A percentile compares a stretch with the other conserved stretches of the same genome.
Evolutionary conservation across 2,329 filamentous ascomycete genomes (phyloP).

Genomic region (Talaromyces sp.): DNA sequence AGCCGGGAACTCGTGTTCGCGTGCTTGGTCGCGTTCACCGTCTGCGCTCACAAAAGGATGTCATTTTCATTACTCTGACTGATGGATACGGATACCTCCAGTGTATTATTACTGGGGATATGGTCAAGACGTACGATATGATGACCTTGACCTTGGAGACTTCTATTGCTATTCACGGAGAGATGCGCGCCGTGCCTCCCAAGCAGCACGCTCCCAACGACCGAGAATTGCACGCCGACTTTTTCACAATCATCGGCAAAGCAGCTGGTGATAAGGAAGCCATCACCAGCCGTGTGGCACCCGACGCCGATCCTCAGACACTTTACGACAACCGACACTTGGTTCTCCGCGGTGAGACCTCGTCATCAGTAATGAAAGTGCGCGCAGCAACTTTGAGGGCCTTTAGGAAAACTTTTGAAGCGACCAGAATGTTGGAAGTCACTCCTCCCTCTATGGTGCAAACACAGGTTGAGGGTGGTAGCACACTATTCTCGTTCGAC

Average conservation of each 20-base stretch:
- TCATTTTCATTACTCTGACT: constrained; percentile 79
- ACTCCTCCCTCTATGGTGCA: constrained; percentile 87
- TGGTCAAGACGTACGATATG: constrained; percentile 89
- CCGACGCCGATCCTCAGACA: constrained; percentile 66
- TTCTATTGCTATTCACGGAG: constrained; percentile 78
- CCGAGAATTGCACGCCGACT: constrained; percentile 88
- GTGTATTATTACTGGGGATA: constrained; percentile 73
- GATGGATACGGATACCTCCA: constrained; percentile 85
- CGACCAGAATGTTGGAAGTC: constrained; percentile 75
- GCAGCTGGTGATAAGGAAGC: constrained; percentile 85
- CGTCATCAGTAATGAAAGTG: constrained; percentile 83
- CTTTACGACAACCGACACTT: constrained; percentile 82
- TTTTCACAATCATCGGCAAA: constrained; percentile 73
- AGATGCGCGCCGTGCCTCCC: constrained; percentile 75
- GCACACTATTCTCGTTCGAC: constrained; percentile 83
- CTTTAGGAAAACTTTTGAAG: constrained; percentile 75
- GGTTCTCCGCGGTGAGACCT: constrained; percentile 76
- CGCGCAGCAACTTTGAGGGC: constrained; percentile 76
- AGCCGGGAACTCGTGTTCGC: constrained; percentile 67
- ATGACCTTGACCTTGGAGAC: constrained; percentile 82
- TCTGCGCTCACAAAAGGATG: constrained; percentile 74
- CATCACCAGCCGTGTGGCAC: constrained; percentile 77
- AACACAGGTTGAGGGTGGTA: constrained; percentile 89
- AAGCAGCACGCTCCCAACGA: constrained; percentile 75
- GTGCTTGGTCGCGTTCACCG: constrained; percentile 82